Percentiles rank a stretch among this genome's conserved stretches.
phyloP scores from a whole-genome alignment of 352 stramenopile genomes.

The Peronospora destructor region DNA sequence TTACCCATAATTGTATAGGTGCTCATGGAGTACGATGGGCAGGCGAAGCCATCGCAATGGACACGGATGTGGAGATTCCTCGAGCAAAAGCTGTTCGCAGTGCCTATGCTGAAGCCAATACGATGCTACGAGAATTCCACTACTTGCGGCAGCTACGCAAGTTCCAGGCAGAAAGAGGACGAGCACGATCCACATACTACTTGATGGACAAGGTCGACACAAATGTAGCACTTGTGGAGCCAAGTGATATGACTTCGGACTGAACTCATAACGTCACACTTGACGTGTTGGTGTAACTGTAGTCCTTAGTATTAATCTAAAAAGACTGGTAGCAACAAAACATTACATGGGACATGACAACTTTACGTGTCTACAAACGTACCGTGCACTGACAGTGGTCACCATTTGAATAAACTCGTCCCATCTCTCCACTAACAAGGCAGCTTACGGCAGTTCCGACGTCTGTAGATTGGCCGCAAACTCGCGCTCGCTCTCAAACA shows the following conservation, averaged over 20 bases:
- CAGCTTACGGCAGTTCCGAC: constrained; percentile 23
- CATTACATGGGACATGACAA: not conserved
- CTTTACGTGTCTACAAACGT: constrained; percentile 19
- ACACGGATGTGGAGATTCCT: constrained; percentile 21
- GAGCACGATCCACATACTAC: constrained; percentile 40
- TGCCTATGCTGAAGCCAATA: constrained; percentile 47
- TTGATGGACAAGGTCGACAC: constrained; percentile 7
- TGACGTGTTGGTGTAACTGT: not conserved
- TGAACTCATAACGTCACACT: not conserved
- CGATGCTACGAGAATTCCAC: constrained; percentile 63
- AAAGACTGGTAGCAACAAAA: not conserved
- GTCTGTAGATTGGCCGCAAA: constrained; percentile 55
- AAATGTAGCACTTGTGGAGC: constrained; percentile 12
- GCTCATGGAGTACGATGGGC: constrained; percentile 22
- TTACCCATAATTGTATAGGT: constrained; percentile 8
- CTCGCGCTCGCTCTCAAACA: constrained; percentile 78
- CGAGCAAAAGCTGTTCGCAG: constrained; percentile 12
- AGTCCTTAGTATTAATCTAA: not conserved
- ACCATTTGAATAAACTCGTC: not conserved
- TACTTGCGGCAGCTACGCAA: constrained; percentile 67
- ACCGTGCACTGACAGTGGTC: not conserved
- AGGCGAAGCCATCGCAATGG: constrained; percentile 20
- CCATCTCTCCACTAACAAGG: not conserved
- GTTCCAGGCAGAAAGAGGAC: constrained; percentile 60
- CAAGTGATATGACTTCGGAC: constrained; percentile 6